Conservation (phyloP, 176 grass and related monocot genomes). For the Metroxylon sagu region DNA sequence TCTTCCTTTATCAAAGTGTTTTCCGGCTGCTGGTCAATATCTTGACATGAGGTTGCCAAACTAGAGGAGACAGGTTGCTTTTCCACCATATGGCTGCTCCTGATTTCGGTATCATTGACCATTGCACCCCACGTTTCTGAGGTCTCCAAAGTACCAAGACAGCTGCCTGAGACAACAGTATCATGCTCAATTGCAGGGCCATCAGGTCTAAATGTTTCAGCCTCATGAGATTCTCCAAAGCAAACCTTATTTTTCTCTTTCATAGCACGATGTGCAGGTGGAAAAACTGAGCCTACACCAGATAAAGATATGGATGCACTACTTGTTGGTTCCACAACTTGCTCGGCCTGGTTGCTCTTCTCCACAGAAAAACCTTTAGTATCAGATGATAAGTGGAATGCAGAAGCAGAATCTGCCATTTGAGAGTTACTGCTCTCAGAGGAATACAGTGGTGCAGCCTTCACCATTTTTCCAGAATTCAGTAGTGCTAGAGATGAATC, state of each 20-base stretch:
- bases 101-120: no score
- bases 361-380: slow-evolving; percentile 14
- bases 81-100: no score
- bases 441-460: slow-evolving; percentile 18
- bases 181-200: slow-evolving; percentile 9
- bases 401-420: slow-evolving; percentile 8
- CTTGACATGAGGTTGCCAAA: slow-evolving; percentile 2
- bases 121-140: no score
- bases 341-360: slow-evolving; percentile 23
- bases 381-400: slow-evolving; percentile 10
- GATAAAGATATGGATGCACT: slow-evolving; percentile 25
- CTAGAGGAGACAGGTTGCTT: no score
- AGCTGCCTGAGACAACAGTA: slow-evolving; percentile 22
- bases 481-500: slow-evolving; percentile 15
- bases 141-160: slow-evolving; percentile 15
- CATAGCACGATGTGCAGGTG: slow-evolving; percentile 19
- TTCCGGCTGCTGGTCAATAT: slow-evolving; percentile 33
- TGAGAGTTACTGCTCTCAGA: slow-evolving; percentile 20
- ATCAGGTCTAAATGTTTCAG: slow-evolving; percentile 25
- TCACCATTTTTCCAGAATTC: slow-evolving; percentile 9
- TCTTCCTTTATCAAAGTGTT: slow-evolving; percentile 55
- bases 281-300: slow-evolving; percentile 10
- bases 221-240: slow-evolving; percentile 43
- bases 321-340: slow-evolving; percentile 9
- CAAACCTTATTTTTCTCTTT: slow-evolving; percentile 36